Evolutionary conservation across 179 eudicot genomes (phyloP), one percentile per base, ranked within the genome.

Genomic region (Beta corolliflora): DNA sequence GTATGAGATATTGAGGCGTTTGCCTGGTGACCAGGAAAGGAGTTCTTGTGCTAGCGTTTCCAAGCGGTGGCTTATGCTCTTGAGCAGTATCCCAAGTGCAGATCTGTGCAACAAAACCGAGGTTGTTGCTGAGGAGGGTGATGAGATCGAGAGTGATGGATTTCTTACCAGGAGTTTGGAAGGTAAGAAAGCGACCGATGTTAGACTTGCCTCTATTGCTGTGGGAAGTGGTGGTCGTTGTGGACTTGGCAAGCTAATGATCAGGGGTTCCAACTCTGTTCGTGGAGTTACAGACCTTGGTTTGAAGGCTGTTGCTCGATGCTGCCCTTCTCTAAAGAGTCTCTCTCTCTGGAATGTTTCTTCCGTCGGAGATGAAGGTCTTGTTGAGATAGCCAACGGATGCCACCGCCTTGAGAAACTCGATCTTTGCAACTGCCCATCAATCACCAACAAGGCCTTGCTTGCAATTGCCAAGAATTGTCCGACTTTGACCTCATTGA

Each of bases 161-260:
- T 86, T 75, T 59, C 95, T 93, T 23, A 88, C 98, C 7, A 88
- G 97, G 84, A 77, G 85, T 67, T 78, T 94, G 83, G 98, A 91
- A 75, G 98, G 98, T 15, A 93, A 91, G 89, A 89, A 91, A 82
- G 95, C 98, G 41, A 94, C 93, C 2, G 97, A 94, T 91, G 87
- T 94, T 36, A 90, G 98, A 86, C 91, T 94, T 82, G 94, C 95
- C 81, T 91, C 98, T 45, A 83, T 91, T 81, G 92, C 98, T 61
- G 89, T 94, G 66, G 98, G 98, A 68, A 89, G 92, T n/a, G 75
- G 82, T 73, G 77, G 87, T 44, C 90, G 91, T 75, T 96, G 98
- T 64, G 95, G 97, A 14, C 83, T 94, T 10, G 98, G 95, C 3
- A 94, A 94, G 91, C 93, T 94, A 31, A 71, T 86, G n/a, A 89